A percentile compares a stretch with the other conserved stretches of the same genome.
Evolutionary conservation across 2,329 filamentous ascomycete genomes (phyloP).

Genomic region (Coniella lustricola): DNA sequence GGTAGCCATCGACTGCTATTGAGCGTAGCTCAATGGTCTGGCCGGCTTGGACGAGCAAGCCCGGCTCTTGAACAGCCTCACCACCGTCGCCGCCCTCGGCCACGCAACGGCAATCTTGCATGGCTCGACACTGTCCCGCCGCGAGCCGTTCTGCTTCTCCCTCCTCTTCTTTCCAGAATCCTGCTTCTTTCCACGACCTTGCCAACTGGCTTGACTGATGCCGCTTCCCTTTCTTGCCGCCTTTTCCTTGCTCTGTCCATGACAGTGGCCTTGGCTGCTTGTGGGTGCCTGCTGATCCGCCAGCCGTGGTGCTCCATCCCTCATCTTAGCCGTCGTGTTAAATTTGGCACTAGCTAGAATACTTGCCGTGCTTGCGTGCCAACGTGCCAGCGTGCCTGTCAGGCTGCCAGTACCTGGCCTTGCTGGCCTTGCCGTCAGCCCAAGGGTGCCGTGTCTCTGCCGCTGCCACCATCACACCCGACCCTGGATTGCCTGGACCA

Average conservation of each 20-base stretch:
- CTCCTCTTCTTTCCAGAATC: too few relatives aligned
- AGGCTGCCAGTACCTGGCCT: not conserved
- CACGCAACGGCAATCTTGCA: not conserved
- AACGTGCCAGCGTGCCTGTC: too few relatives aligned
- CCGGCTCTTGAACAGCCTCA: not conserved
- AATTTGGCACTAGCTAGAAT: not conserved
- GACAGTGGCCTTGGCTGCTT: too few relatives aligned
- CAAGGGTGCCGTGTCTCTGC: not conserved
- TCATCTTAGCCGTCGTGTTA: not conserved
- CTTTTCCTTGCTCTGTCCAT: not conserved
- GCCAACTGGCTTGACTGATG: not conserved
- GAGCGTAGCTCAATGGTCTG: slow-evolving; percentile 5
- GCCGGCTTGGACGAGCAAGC: not conserved
- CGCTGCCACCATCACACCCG: not conserved
- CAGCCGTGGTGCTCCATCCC: not conserved
- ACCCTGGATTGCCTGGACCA: not conserved
- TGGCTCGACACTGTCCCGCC: not conserved
- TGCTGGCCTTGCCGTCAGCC: not conserved
- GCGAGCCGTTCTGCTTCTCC: not conserved
- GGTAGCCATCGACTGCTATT: too few relatives aligned
- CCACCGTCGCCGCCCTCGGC: not conserved
- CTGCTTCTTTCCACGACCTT: too few relatives aligned
- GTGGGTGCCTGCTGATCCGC: not conserved
- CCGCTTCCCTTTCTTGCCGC: not conserved
- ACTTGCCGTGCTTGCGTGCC: not conserved